phyloP scores from a whole-genome alignment of 345 rosid genomes.

The Citrus glauca region DNA sequence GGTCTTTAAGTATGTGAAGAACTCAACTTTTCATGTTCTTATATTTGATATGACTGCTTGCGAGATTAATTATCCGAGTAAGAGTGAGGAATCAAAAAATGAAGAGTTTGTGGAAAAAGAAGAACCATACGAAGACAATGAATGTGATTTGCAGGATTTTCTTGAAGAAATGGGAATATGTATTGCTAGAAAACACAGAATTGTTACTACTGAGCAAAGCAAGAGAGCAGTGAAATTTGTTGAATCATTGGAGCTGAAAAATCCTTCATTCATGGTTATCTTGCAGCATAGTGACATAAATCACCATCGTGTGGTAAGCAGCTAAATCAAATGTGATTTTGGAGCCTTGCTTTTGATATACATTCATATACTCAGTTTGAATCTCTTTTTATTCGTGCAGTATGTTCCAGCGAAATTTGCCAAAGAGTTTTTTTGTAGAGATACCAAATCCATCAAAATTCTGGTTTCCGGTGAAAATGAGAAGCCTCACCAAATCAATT shows the following conservation, averaged over 20 bases:
- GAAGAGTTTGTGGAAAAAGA: neutral
- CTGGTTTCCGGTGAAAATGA: conserved; percentile 19
- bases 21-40: conserved; percentile 30
- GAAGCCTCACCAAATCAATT: neutral
- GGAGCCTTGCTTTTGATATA: neutral
- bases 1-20: conserved; percentile 35
- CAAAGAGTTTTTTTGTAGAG: conserved; percentile 1
- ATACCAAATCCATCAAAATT: conserved; percentile 9
- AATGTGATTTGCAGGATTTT: neutral
- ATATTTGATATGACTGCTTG: conserved; percentile 29
- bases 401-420: conserved; percentile 15
- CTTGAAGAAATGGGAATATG: neutral
- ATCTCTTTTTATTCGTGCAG: conserved; percentile 7
- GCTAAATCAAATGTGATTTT: neutral
- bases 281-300: conserved; percentile 21
- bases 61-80: conserved; percentile 28
- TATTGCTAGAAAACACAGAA: neutral
- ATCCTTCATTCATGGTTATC: conserved; percentile 36
- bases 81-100: neutral
- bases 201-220: conserved; percentile 16
- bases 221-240: conserved; percentile 31
- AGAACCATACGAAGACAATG: neutral
- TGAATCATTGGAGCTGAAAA: conserved; percentile 24
- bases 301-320: conserved; percentile 1
- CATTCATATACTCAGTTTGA: neutral